Percentiles rank a stretch among this genome's conserved stretches.
These are phyloP conservation scores for Sporisorium exsertum DNA, from an alignment of 1,284 basidiomycete genomes.

Conservation along the genomic window DNA sequence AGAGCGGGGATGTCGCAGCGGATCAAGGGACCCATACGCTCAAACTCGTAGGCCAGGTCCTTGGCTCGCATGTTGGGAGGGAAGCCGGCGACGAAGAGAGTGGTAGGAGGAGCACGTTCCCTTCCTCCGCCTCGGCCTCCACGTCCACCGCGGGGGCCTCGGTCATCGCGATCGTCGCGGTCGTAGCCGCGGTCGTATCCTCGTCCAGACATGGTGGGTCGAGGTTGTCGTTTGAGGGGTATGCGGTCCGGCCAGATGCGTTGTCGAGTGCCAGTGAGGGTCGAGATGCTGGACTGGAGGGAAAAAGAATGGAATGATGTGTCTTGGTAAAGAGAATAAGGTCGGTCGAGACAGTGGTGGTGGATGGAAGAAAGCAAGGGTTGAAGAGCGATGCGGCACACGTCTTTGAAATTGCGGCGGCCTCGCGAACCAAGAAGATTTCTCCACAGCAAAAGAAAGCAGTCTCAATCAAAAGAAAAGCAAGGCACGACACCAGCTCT, in stretches of 20 bases:
- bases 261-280: background rate
- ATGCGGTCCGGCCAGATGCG: too few relatives aligned
- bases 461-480: background rate
- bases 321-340: background rate
- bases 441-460: slow-evolving; percentile 9
- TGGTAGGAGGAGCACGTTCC: slow-evolving; percentile 45
- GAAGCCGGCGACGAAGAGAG: slow-evolving; percentile 59
- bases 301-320: background rate
- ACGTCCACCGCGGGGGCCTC: slow-evolving; percentile 31
- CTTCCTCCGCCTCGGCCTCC: slow-evolving; percentile 30
- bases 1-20: slow-evolving; percentile 65
- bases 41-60: slow-evolving; percentile 64
- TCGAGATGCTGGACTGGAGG: background rate
- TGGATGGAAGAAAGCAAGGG: background rate
- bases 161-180: slow-evolving; percentile 45
- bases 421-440: slow-evolving; percentile 16
- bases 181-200: slow-evolving; percentile 43
- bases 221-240: background rate
- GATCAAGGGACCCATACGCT: slow-evolving; percentile 59
- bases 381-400: background rate
- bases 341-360: background rate
- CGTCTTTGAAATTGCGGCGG: background rate
- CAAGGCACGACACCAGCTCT: background rate
- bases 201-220: slow-evolving; percentile 36
- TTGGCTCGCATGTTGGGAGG: slow-evolving; percentile 60